Evolutionary conservation across 441 rosid species (phyloP), one percentile per base, ranked within the genome.

Genomic region (Monsonia emarginata): DNA sequence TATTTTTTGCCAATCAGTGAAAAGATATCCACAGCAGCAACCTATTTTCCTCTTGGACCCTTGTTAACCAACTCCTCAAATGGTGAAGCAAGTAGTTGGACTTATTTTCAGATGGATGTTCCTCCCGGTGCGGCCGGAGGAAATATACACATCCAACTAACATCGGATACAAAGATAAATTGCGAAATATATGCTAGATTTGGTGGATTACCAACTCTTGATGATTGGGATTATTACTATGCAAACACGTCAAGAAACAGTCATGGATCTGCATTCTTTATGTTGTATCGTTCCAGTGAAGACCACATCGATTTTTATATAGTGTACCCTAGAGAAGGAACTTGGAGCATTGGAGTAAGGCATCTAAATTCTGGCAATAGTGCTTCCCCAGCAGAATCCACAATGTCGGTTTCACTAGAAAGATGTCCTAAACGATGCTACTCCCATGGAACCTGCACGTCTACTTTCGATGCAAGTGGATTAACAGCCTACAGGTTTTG

Each of bases 41-140:
- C 87, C 57, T 69, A 76, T 75, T 94, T 94, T 74, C 85, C 78
- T 44, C 81, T 94, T 7, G 87, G 79, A 56, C 89, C 95, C 67
- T 84, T 94, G 65, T 72, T 82, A 72, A 89, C 86, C 82, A 94
- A 89, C 78, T 68, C 63, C 69, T 82, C 96, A 44, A 62, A 73
- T 67, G 73, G 76, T 76, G 86, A 78, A 57, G 78, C 79, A 59
- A 74, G 79, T 81, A 73, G 78, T 34, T 89, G 95, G 98, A 90
- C 92, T 54, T 89, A 89, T 74, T 88, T 90, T 81, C 69, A 83
- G 54, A 66, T 88, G 75, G 83, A 85, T 76, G 64, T 90, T 64
- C 98, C 97, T 73, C 82, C 32, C 6, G 97, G 97, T 70, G 96
- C 95, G 61, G 91, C 92, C 69, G 97, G 98, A 78, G 95, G 96